Evolutionary conservation across 768 basidiomycete species (phyloP), one percentile per base, ranked within the genome.

Genomic region (Serendipita sp.): DNA sequence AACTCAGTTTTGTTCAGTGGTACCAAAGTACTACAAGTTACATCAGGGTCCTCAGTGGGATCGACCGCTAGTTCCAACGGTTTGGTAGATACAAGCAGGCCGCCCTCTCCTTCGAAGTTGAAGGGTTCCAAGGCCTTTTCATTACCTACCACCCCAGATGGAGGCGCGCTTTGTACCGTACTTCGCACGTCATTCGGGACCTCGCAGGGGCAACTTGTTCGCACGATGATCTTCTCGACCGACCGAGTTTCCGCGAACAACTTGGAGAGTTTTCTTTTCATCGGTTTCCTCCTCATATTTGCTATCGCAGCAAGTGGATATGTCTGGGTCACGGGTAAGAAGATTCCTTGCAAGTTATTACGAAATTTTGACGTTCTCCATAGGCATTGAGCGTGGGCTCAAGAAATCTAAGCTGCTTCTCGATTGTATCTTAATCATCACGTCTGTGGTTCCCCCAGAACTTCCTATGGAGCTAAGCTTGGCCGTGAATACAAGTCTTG

Each of bases 191-290:
- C 96, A 1, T 99, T 98, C 71, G 96, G 96, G 7, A 99, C 96
- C 8, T 85, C 92, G 0, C 96, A 99, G 73, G 96, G 96, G 45
- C 92, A 95, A 74, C 84, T 99, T 38, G 94, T 99, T 37, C 80
- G 95, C 51, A 98, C 96, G 0, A 99, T 98, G 96, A 93, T 99
- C 65, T 99, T 98, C 78, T 93, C 92, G 13, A 93, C 92, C 0
- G 96, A 99, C 71, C 88, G 93, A 3, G 86, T 99, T 24, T 91
- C 92, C 5, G 96, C 96, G 30, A 98, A 98, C 76, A 98, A 95
- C 74, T 60, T 88, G 66, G 96, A 99, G 72, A 87, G 86, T 0
- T 98, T 97, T 84, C 75, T 97, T 65, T 99, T 99, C 77, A 97
- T 99, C 67, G 96, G 93, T 2, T 98, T 99, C 81, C 78, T 98